Base-by-base conservation (phyloP, 1,284 basidiomycete genomes). In the Acaromyces ingoldii region DNA sequence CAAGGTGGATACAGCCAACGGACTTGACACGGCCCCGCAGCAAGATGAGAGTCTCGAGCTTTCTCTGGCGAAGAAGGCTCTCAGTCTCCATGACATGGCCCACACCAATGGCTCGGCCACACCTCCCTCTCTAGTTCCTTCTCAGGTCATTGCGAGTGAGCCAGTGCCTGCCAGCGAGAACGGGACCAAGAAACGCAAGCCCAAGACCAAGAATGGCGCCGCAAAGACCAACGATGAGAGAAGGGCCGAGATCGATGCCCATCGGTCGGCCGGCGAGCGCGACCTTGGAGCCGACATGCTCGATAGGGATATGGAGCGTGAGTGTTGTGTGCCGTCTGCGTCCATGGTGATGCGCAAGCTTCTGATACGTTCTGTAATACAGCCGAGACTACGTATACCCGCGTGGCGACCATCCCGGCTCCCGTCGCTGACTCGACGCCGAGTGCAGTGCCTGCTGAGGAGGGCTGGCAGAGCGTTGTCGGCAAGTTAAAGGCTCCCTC, bases 141-240 rank as follows among this genome's bases (percentile, higher is more conserved):
- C n/a, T n/a, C n/a, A n/a, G n/a, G n/a, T n/a, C n/a, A n/a, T n/a
- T n/a, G n/a, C n/a, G n/a, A n/a, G n/a, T n/a, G n/a, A n/a, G n/a
- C n/a, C n/a, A n/a, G n/a, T n/a, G n/a, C n/a, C n/a, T n/a, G n/a
- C n/a, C n/a, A n/a, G n/a, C n/a, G n/a, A n/a, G n/a, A n/a, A n/a
- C n/a, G n/a, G n/a, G n/a, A n/a, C n/a, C n/a, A n/a, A n/a, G n/a
- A n/a, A n/a, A n/a, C n/a, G n/a, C n/a, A n/a, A n/a, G n/a, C n/a
- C n/a, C n/a, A n/a, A n/a, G n/a, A n/a, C n/a, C n/a, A n/a, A n/a
- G n/a, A n/a, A n/a, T n/a, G n/a, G n/a, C n/a, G n/a, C n/a, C 17
- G 38, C 21, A 7, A 40, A 40, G 38, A 40, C 38, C 38, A 40
- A 40, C 38, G 38, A 40, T 22, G 38, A 40, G 17, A 40, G 38